Evolutionary conservation across 352 stramenopile genomes (phyloP).

Genomic region (Phytophthora kernoviae): DNA sequence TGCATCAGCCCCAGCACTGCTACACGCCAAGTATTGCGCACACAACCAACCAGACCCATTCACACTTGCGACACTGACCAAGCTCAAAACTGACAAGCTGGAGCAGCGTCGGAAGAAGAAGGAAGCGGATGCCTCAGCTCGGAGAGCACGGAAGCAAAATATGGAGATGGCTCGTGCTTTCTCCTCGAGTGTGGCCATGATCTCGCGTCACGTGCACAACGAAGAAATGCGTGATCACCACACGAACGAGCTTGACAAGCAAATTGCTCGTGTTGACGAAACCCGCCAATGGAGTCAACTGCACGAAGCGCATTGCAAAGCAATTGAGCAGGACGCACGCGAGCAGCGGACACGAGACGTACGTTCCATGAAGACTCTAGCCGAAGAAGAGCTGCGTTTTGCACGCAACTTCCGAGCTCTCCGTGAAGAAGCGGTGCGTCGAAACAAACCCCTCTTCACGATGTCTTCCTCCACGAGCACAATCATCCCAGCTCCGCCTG

Average conservation of each 20-base stretch:
- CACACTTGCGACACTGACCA: conserved; percentile 26
- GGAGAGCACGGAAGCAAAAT: conserved; percentile 43
- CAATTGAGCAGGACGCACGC: conserved; percentile 48
- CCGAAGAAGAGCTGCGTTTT: conserved; percentile 55
- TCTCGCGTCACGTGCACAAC: conserved; percentile 73
- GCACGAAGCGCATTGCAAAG: conserved; percentile 60
- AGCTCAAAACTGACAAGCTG: conserved; percentile 39
- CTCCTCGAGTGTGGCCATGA: conserved; percentile 72
- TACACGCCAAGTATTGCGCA: conserved; percentile 30
- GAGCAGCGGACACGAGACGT: conserved; percentile 47
- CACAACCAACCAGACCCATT: conserved; percentile 23
- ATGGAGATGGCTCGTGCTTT: conserved; percentile 65
- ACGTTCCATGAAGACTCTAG: conserved; percentile 60
- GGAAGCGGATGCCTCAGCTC: conserved; percentile 28
- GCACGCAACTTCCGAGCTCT: conserved; percentile 42
- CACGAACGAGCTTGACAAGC: conserved; percentile 40
- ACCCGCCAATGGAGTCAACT: conserved; percentile 50
- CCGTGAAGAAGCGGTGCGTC: conserved; percentile 52
- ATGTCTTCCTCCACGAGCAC: conserved; percentile 76
- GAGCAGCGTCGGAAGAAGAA: conserved; percentile 36
- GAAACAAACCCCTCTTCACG: conserved; percentile 54
- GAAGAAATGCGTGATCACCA: conserved; percentile 62
- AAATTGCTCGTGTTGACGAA: conserved; percentile 52
- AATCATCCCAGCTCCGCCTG: conserved; percentile 62
- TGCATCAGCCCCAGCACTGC: conserved; percentile 29